A percentile compares a stretch with the other conserved stretches of the same genome.
phyloP scores from a whole-genome alignment of 2,329 filamentous ascomycete species.

The Seiridium cupressi region DNA sequence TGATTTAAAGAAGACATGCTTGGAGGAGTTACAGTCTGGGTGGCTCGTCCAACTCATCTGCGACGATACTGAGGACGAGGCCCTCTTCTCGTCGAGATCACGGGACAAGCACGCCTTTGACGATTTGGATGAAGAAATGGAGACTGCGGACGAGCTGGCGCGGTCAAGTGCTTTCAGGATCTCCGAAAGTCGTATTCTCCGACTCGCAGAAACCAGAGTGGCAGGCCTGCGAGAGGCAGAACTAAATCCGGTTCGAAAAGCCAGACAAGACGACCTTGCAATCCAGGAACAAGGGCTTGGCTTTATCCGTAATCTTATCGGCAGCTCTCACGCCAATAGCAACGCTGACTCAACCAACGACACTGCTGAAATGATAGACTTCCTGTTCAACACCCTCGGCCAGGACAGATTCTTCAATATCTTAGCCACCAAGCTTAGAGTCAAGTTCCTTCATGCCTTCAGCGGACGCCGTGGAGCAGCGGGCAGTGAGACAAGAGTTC shows the following conservation, averaged over 20 bases:
- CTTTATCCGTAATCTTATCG: conserved; percentile 86
- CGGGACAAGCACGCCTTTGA: conserved; percentile 31
- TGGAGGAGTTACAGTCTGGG: conserved; percentile 73
- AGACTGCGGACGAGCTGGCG: conserved; percentile 47
- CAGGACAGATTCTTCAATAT: conserved; percentile 79
- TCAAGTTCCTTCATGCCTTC: conserved; percentile 55
- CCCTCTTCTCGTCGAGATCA: conserved; percentile 37
- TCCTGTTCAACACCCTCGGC: conserved; percentile 73
- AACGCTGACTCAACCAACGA: conserved; percentile 47
- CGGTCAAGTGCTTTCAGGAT: conserved; percentile 17
- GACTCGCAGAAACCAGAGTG: conserved; percentile 49
- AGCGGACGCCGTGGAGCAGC: conserved; percentile 33
- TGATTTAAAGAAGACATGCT: conserved; percentile 71
- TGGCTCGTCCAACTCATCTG: conserved; percentile 82
- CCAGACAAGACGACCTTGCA: conserved; percentile 73
- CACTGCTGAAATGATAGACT: conserved; percentile 76
- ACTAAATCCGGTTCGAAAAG: conserved; percentile 63
- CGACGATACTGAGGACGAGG: conserved; percentile 56
- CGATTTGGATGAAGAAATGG: conserved; percentile 57
- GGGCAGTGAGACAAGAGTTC: conserved; percentile 43
- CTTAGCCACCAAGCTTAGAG: conserved; percentile 72
- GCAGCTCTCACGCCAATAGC: conserved; percentile 50
- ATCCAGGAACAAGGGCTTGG: conserved; percentile 91
- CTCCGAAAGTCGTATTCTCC: conserved; percentile 29
- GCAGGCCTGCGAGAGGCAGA: conserved; percentile 62